phyloP scores from a whole-genome alignment of 805 yeast species.

The Grigorovia transvaalensis region DNA sequence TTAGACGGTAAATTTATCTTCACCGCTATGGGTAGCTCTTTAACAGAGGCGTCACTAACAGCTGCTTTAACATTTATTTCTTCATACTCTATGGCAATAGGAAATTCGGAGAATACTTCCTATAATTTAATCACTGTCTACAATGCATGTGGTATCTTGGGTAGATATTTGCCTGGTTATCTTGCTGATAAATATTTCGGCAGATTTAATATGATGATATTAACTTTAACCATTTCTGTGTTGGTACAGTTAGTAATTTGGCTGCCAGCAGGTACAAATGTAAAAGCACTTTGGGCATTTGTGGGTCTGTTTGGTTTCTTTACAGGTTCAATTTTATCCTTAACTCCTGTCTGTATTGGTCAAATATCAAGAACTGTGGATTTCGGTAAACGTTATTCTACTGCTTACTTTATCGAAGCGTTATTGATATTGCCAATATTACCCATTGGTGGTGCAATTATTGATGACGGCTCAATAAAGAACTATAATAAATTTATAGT shows the following conservation, averaged over 20 bases:
- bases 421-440: slow-evolving; percentile 39
- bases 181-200: slow-evolving; percentile 38
- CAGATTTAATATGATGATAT: slow-evolving; percentile 40
- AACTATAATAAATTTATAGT: slow-evolving; percentile 36
- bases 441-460: slow-evolving; percentile 42
- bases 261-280: slow-evolving; percentile 33
- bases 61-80: slow-evolving; percentile 41
- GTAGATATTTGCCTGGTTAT: slow-evolving; percentile 37
- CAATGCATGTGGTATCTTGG: slow-evolving; percentile 37
- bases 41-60: slow-evolving; percentile 39
- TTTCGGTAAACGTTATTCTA: slow-evolving; percentile 47
- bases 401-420: slow-evolving; percentile 49
- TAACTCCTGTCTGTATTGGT: slow-evolving; percentile 51
- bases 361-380: slow-evolving; percentile 47
- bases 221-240: slow-evolving; percentile 29
- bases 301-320: slow-evolving; percentile 43
- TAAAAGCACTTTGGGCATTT: slow-evolving; percentile 34
- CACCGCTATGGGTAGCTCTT: slow-evolving; percentile 34
- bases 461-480: slow-evolving; percentile 26
- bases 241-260: slow-evolving; percentile 31
- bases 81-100: slow-evolving; percentile 42
- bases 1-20: slow-evolving; percentile 36
- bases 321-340: slow-evolving; percentile 45
- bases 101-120: slow-evolving; percentile 34
- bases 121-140: slow-evolving; percentile 39